Base-by-base conservation (phyloP, 2,329 filamentous ascomycete species). In the Penicillium hesseltinei region DNA sequence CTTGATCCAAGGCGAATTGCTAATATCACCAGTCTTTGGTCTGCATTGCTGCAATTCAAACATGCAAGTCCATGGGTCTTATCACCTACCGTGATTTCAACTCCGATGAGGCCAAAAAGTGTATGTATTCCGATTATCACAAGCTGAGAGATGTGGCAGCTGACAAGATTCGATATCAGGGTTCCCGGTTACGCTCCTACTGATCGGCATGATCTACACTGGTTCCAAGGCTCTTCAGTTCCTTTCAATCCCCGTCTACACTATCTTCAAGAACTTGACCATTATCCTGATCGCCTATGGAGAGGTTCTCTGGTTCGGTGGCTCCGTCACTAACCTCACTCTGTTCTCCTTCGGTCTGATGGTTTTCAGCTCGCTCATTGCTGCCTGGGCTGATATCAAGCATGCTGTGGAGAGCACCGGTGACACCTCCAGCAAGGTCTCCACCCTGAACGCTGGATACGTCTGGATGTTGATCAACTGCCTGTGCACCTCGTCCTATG, bases 151-250 rank as follows among this genome's bases (percentile, higher is more conserved):
- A 42, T 21, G 15, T 15, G 11, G 21, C 13, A 43, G 35, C 42
- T 56, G 38, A 56, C 50, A 13, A 13, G 4, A 21, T 19, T 46
- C 15, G 27, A 33, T 13, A 68, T 56, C 51, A 96, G 91, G 92
- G 94, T 96, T 97, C 71, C 94, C 94, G 48, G 91, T 99, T 70
- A 96, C 94, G 57, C 81, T 97, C 54, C 89, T 97, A 61, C 87
- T 99, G 63, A 94, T 97, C 72, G 92, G 92, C 73, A 99, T 97
- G 94, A 97, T 99, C 77, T 99, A 97, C 79, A 97, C 94, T 54
- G 88, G 91, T 70, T 94, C 91, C 70, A 97, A 97, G 81, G 92
- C 94, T 21, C 86, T 99, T 45, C 92, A 97, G 78, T 97, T 88
- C 78, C 89, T 99, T 60, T 97, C 92, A 33, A 96, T 99, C 55